A percentile compares a stretch with the other conserved stretches of the same genome.
Conservation (phyloP, 192 early-diverging fungal species). For the Dispira parvispora region DNA sequence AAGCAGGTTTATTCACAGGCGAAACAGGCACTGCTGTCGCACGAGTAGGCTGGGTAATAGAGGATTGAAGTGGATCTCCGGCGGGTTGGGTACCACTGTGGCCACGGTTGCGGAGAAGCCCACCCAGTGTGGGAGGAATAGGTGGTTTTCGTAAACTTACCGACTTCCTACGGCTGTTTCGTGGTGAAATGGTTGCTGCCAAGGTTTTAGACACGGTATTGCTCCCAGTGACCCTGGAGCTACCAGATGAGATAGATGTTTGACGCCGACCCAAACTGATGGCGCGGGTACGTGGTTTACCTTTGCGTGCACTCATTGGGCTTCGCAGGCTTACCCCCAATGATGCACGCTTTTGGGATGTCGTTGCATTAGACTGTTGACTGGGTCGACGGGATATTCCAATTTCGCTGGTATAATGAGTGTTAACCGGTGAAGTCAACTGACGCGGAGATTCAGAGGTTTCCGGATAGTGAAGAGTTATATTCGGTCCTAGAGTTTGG, state of each 20-base stretch:
- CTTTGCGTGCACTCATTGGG: background rate
- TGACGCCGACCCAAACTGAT: background rate
- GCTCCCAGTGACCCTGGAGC: background rate
- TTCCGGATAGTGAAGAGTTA: background rate
- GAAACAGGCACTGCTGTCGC: too few species aligned
- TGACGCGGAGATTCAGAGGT: background rate
- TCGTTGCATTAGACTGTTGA: background rate
- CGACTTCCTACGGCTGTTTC: background rate
- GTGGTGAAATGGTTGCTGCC: slow-evolving; percentile 1
- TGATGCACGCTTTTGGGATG: background rate
- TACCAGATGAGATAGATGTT: background rate
- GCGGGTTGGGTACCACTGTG: background rate
- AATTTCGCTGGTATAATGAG: background rate
- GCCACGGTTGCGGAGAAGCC: background rate
- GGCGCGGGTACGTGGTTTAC: background rate
- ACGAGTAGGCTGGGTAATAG: too few species aligned
- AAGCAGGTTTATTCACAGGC: too few species aligned
- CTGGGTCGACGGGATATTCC: background rate
- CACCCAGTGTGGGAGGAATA: background rate
- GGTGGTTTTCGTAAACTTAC: background rate
- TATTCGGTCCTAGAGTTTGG: too few species aligned
- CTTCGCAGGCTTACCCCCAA: background rate
- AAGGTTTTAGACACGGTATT: background rate
- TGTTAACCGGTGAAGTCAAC: background rate
- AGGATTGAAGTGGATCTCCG: background rate